Base-by-base conservation (phyloP, 495 filamentous ascomycete genomes). In the Annulohypoxylon bovei region DNA sequence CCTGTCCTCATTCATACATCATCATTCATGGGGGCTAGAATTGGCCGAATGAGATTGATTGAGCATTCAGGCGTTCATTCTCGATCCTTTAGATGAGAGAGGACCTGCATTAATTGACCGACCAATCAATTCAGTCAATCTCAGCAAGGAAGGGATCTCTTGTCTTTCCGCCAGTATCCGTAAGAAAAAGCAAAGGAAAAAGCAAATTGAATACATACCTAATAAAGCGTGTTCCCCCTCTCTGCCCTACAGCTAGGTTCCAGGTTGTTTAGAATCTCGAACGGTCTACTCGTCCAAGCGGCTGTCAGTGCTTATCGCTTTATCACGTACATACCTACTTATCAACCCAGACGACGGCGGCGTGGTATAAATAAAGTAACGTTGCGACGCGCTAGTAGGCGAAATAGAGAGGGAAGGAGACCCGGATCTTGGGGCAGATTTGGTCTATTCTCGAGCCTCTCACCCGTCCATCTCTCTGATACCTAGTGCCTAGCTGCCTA, bases 301-400 rank as follows among this genome's bases (percentile, higher is more conserved):
- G 56, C 44, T 46, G 60, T 65, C 65, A 72, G 39, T 68, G 55
- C 65, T 65, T 72, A 68, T 65, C 65, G 54, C 50, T 61, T 65
- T 68, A 61, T 65, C 70, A 57, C 55, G 30, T 28, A 42, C 14
- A n/a, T 50, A 32, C 4, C 3, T 20, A 32, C 22, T 22, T 58
- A 25, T 33, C 56, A 57, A 60, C 59, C 33, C 16, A 52, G 55
- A 53, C 68, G 46, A 64, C 44, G 33, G 49, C 67, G 37, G 53
- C 65, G 49, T 56, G 14, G 55, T 64, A 42, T 16, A 32, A 56
- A 65, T 40, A 63, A 72, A 68, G 70, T 72, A 72, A 72, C 70
- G 70, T 72, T 72, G 70, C 70, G 70, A 52, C 58, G 64, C 52
- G 55, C 63, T 67, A 67, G 57, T 46, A 27, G 56, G 55, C 12